Conservation (phyloP, 345 rosid species). For the Firmiana major region DNA sequence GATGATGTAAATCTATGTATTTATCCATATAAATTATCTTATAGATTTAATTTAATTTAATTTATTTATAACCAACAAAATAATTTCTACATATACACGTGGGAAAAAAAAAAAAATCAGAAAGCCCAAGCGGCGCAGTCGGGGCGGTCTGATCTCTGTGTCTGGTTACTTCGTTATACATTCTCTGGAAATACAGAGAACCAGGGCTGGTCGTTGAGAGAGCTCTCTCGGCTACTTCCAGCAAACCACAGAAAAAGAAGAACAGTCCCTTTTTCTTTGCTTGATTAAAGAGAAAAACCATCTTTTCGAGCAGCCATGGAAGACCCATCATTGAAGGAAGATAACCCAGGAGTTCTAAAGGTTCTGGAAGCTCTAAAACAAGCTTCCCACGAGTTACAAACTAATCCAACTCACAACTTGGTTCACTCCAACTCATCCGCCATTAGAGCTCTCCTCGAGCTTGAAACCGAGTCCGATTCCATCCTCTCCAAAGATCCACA, state of each 20-base stretch:
- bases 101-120: too few species aligned
- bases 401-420: slow-evolving; percentile 29
- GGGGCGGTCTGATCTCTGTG: not conserved
- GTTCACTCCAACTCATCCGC: slow-evolving; percentile 39
- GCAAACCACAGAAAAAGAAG: not conserved
- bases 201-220: not conserved
- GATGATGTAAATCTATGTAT: too few species aligned
- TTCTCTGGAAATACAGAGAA: not conserved
- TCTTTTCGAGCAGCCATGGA: slow-evolving; percentile 19
- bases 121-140: slow-evolving; percentile 10
- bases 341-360: slow-evolving; percentile 24
- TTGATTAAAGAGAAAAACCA: not conserved
- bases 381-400: slow-evolving; percentile 55
- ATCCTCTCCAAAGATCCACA: slow-evolving; percentile 51
- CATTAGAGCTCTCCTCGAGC: slow-evolving; percentile 59
- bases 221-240: not conserved
- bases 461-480: slow-evolving; percentile 48
- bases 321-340: slow-evolving; percentile 16
- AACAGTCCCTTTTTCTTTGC: slow-evolving; percentile 11
- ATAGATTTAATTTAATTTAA: slow-evolving; percentile 32
- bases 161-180: too few species aligned
- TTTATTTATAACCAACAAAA: too few species aligned
- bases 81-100: too few species aligned
- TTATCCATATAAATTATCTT: too few species aligned
- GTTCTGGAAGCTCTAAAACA: slow-evolving; percentile 61